Base-by-base conservation (phyloP, 306 rosid genomes). In the Dryas alaskensis region DNA sequence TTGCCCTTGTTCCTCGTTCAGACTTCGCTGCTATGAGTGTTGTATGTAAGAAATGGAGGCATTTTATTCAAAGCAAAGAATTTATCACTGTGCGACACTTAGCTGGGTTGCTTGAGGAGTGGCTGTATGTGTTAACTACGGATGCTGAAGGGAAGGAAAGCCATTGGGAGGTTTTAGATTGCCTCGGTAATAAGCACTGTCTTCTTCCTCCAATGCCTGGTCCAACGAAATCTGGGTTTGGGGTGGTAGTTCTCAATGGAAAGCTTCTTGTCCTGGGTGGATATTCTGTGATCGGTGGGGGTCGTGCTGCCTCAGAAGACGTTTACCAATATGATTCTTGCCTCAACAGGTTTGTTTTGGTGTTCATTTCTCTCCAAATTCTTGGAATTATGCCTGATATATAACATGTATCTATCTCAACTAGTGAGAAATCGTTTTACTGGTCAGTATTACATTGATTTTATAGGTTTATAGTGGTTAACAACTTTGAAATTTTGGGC, bases 161-260 rank as follows among this genome's bases (percentile, higher is more conserved):
- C 90, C 90, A 77, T 50, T 94, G 99, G 99, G 96, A 94, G 86
- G 97, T 91, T 72, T 74, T 94, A 74, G 97, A 94, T 87, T 84
- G 88, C 77, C 69, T 77, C 4, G 97, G 94, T 50, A 79, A 80
- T 17, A 84, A 83, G 58, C 84, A 83, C 50, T 83, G 74, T 17
- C 65, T 81, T 73, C 97, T 88, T 78, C 96, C 97, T 42, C 82
- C 65, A 7, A 87, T 92, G 96, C 92, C 98, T 47, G 95, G 95
- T 83, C 84, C 83, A 6, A 14, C 16, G 58, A 86, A 81, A 83
- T 81, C 79, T 60, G 87, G 85, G 54, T 90, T 90, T 40, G 94
- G 88, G 66, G 89, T 90, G 72, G 96, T 81, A 39, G 95, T 86
- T 81, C 86, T 92, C 16, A 77, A 83, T 67, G 96, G 99, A 63